Conservation (phyloP, 2,329 filamentous ascomycete species). For the Mollisia scopiformis region DNA sequence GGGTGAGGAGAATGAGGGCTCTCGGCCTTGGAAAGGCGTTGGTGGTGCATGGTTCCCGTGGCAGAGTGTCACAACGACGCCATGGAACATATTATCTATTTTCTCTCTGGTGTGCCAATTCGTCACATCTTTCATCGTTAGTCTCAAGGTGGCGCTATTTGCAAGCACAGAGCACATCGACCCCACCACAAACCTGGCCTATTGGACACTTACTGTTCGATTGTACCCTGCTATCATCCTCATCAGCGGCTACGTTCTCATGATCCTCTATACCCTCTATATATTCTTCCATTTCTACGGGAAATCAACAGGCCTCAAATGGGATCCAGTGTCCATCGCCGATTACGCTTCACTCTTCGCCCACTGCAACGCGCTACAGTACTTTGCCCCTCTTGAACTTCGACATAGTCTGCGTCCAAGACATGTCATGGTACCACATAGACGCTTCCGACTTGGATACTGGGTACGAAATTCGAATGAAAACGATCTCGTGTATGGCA, state of each 20-base stretch:
- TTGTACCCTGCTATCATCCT: background rate
- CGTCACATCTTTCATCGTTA: slow-evolving; percentile 4
- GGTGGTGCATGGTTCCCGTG: slow-evolving; percentile 8
- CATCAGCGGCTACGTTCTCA: background rate
- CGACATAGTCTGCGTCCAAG: slow-evolving; percentile 5
- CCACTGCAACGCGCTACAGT: slow-evolving; percentile 5
- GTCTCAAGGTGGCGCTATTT: slow-evolving; percentile 9
- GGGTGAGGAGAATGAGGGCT: background rate
- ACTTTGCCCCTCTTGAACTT: slow-evolving; percentile 7
- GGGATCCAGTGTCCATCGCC: slow-evolving; percentile 8
- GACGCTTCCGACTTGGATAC: slow-evolving; percentile 8
- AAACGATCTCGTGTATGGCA: background rate
- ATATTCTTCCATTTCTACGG: background rate
- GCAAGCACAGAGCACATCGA: background rate
- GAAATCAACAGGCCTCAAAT: slow-evolving; percentile 7
- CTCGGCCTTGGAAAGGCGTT: slow-evolving; percentile 4
- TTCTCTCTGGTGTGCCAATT: slow-evolving; percentile 5
- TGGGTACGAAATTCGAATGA: background rate
- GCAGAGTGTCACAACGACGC: slow-evolving; percentile 6
- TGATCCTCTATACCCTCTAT: slow-evolving; percentile 7
- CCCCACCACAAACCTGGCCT: background rate
- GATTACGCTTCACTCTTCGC: slow-evolving; percentile 5
- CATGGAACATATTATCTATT: background rate
- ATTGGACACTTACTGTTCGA: background rate
- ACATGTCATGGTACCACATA: slow-evolving; percentile 3